Evolutionary conservation across 1,139 yeast species (phyloP), one percentile per base, ranked within the genome.

Genomic region (Williopsis jadinii): DNA sequence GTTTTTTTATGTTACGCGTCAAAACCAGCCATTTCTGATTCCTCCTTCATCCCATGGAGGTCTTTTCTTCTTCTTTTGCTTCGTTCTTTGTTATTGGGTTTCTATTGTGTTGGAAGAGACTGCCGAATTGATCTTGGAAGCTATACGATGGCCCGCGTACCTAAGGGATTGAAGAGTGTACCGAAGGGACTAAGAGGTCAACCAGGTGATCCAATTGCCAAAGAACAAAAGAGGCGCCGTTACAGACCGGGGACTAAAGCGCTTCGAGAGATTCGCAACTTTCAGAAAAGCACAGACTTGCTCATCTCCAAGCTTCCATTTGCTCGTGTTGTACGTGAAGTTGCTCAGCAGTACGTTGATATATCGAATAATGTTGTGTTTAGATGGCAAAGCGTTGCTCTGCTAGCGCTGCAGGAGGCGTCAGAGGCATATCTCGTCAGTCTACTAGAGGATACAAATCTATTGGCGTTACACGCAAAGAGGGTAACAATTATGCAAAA

Each of bases 401-500:
- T 90, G 12, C 58, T 84, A 56, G 97, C 97, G 2, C 66, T 90
- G 31, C 97, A 90, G 57, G 97, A 90, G 56, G 96, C 97, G 0
- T 77, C 92, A 34, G 97, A 88, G 59, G 95, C 96, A 3, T 90
- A 81, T 55, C 63, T 90, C 50, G 86, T 88, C 10, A 90, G 88
- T 46, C 63, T 90, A 41, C 72, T 90, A 49, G 97, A 90, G 59
- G 97, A 90, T 59, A 88, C 96, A 9, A 88, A 88, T 54, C 62
- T 90, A 39, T 77, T 95, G 64, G 97, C 97, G 5, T 70, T 87
- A 30, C 97, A 90, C 61, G 97, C 97, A 3, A 88, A 86, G 58
- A 70, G 97, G 50, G 95, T 90, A 15, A 90, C 97, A 0, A 85
- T 90, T 27, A 87, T 87, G 95, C 90, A 85, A 56, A 86, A 84